Evolutionary conservation across 768 basidiomycete genomes (phyloP), one percentile per base, ranked within the genome.

Genomic region (Russula virescens): DNA sequence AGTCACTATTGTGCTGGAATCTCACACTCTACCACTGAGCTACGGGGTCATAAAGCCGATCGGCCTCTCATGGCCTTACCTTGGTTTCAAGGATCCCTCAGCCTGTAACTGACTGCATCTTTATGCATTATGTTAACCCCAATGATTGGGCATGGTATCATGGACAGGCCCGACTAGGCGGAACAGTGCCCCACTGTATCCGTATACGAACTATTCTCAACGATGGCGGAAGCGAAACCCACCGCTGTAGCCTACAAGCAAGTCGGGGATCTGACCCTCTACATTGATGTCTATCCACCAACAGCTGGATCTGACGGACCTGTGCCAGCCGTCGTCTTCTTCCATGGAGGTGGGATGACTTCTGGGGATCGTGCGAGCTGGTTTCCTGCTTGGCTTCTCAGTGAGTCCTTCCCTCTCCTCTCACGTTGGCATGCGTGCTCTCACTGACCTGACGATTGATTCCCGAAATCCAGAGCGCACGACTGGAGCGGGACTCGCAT

Each of bases 351-450:
- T 3, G 85, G 85, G 9, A 71, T 88, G 35, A 79, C 82, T 0
- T 83, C 81, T 18, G 86, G 86, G 1, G 81, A 83, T 64, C 75
- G 80, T 56, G 70, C 69, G 35, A 83, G 80, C 68, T 88, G 85
- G 84, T 83, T 87, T 69, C 86, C 87, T 2, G 63, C 56, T n/a
- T 89, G 87, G 87, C 72, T 88, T 26, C 71, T 79, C 52, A 77
- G 87, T 87, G 31, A 56, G 76, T 67, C 16, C 13, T 52, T 31
- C 21, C 13, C 57, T 18, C 58, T 55, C 31, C 25, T 51, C 57
- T 18, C 28, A 23, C 28, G 21, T 26, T 19, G 35, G 46, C 18
- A 6, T n/a, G 31, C 35, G 28, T 21, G n/a, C 10, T 21, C 54
- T n/a, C n/a, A n/a, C n/a, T 49, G 23, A 43, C 26, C 9, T 19